Conservation (phyloP, 108 stramenopile genomes). For the Pseudonitzschia multistriata region DNA sequence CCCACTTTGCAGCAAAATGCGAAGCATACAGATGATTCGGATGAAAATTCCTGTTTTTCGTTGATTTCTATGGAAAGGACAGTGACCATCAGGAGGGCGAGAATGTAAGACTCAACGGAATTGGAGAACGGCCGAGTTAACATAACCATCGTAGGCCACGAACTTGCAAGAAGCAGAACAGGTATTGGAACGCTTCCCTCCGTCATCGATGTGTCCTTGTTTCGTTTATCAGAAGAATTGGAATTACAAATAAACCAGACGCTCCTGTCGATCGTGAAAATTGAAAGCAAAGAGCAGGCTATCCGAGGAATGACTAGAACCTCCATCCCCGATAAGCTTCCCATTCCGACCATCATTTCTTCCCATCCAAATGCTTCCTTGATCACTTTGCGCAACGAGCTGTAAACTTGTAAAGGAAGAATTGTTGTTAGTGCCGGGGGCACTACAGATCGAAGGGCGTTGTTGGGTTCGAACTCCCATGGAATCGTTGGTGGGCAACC, state of each 20-base stretch:
- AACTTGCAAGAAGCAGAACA: constrained; percentile 58
- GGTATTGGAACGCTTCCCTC: constrained; percentile 29
- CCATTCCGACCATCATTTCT: constrained; percentile 12
- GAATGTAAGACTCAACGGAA: constrained; percentile 62
- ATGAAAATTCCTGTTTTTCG: constrained; percentile 2
- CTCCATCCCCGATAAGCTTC: constrained; percentile 52
- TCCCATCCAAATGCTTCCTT: not conserved
- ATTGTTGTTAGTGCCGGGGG: constrained; percentile 69
- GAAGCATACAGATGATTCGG: not conserved
- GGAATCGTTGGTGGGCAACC: constrained; percentile 53
- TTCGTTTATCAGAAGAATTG: not conserved
- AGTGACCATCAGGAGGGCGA: constrained; percentile 51
- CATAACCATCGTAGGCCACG: constrained; percentile 67
- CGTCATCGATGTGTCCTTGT: not conserved
- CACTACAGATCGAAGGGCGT: constrained; percentile 78
- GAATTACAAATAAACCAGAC: constrained; percentile 41
- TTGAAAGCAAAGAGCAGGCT: constrained; percentile 55
- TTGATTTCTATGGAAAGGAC: constrained; percentile 8
- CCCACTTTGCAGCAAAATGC: constrained; percentile 36
- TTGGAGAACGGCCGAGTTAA: constrained; percentile 77
- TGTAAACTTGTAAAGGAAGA: constrained; percentile 55
- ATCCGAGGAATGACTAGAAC: constrained; percentile 67
- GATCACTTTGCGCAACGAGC: not conserved
- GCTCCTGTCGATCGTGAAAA: constrained; percentile 53
- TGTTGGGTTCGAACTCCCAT: constrained; percentile 73